A percentile compares a stretch with the other conserved stretches of the same genome.
Conservation (phyloP, 495 filamentous ascomycete genomes). For the Astrothelium subdiscretum region DNA sequence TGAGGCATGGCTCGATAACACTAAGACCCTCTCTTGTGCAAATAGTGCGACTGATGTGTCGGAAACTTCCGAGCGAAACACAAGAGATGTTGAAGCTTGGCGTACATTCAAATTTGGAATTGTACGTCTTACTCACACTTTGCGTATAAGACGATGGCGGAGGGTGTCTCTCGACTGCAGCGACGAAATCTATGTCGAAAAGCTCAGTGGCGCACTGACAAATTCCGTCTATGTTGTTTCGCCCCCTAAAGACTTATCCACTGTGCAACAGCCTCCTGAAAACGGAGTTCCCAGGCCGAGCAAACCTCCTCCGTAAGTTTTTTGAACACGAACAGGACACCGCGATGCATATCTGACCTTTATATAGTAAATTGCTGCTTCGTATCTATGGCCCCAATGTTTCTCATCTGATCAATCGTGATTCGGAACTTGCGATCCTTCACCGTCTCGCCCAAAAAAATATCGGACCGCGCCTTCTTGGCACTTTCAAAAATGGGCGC, state of each 20-base stretch:
- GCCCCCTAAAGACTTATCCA: slow-evolving; percentile 52
- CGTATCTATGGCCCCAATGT: slow-evolving; percentile 94
- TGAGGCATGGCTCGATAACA: slow-evolving; percentile 75
- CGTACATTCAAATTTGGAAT: slow-evolving; percentile 78
- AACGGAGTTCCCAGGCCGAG: slow-evolving; percentile 31
- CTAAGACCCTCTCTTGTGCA: slow-evolving; percentile 67
- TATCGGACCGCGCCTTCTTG: slow-evolving; percentile 86
- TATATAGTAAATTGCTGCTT: slow-evolving; percentile 74
- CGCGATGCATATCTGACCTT: too few species aligned
- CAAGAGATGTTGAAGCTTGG: slow-evolving; percentile 65
- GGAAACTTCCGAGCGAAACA: slow-evolving; percentile 17
- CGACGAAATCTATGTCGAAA: slow-evolving; percentile 62
- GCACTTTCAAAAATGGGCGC: slow-evolving; percentile 89
- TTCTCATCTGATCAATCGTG: slow-evolving; percentile 87
- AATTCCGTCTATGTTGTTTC: slow-evolving; percentile 93
- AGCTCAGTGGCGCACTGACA: slow-evolving; percentile 86
- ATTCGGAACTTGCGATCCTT: slow-evolving; percentile 79
- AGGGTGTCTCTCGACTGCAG: slow-evolving; percentile 62
- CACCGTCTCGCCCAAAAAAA: slow-evolving; percentile 76
- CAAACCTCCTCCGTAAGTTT: slow-evolving; percentile 38
- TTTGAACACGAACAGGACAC: background rate
- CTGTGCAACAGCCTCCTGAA: slow-evolving; percentile 24
- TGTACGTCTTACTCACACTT: slow-evolving; percentile 74
- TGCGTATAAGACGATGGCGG: slow-evolving; percentile 83
- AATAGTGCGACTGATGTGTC: slow-evolving; percentile 46